Evolutionary conservation across 2,329 filamentous ascomycete genomes (phyloP).

Genomic region (Colletotrichum sp.): DNA sequence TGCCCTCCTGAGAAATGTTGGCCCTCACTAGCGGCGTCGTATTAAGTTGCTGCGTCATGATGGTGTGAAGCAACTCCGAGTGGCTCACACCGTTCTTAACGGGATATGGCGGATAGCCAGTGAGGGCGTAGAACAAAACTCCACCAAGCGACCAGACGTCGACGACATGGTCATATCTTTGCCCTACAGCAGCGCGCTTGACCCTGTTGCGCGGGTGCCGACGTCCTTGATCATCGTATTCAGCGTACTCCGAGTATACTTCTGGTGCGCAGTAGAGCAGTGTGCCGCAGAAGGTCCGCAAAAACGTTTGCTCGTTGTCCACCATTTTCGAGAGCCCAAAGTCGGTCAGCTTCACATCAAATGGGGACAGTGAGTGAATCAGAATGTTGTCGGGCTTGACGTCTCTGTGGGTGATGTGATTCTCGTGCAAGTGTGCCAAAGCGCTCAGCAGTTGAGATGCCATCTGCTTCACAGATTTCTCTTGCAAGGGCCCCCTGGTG

Average conservation of each 20-base stretch:
- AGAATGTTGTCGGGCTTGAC: slow-evolving; percentile 99
- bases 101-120: slow-evolving; percentile 79
- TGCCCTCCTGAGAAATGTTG: slow-evolving; percentile 68
- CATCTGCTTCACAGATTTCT: slow-evolving; percentile 73
- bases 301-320: slow-evolving; percentile 86
- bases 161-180: slow-evolving; percentile 87
- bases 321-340: slow-evolving; percentile 97
- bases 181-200: slow-evolving; percentile 56
- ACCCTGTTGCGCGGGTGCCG: slow-evolving; percentile 67
- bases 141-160: slow-evolving; percentile 97
- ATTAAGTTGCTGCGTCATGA: slow-evolving; percentile 81
- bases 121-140: slow-evolving; percentile 88
- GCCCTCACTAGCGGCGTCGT: slow-evolving; percentile 63
- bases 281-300: slow-evolving; percentile 96
- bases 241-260: slow-evolving; percentile 79
- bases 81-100: slow-evolving; percentile 78
- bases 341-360: slow-evolving; percentile 90
- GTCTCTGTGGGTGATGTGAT: slow-evolving; percentile 95
- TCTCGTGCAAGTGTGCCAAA: slow-evolving; percentile 82
- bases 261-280: slow-evolving; percentile 95
- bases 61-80: slow-evolving; percentile 79
- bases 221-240: slow-evolving; percentile 74
- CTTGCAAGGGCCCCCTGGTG: slow-evolving; percentile 66
- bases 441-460: slow-evolving; percentile 80
- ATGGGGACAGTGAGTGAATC: slow-evolving; percentile 73